These are phyloP conservation scores for Melastoma malabathricum DNA, from an alignment of 345 rosid genomes.

Conservation along the genomic window DNA sequence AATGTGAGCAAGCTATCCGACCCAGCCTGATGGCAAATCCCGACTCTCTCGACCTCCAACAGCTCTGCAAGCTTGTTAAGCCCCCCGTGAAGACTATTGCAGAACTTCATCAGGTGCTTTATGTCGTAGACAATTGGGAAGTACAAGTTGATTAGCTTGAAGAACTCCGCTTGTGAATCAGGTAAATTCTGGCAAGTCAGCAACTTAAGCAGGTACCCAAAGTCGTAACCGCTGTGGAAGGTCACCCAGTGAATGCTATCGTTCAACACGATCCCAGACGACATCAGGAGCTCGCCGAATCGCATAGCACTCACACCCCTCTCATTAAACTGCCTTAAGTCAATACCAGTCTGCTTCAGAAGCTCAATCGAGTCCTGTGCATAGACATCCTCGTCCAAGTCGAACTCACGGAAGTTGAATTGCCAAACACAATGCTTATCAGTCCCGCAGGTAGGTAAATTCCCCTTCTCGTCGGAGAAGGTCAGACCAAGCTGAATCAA, in stretches of 20 bases:
- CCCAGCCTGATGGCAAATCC: slow-evolving; percentile 78
- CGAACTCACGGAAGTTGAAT: slow-evolving; percentile 61
- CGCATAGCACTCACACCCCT: slow-evolving; percentile 45
- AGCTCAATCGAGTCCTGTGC: slow-evolving; percentile 63
- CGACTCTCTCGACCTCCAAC: slow-evolving; percentile 70
- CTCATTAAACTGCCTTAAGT: slow-evolving; percentile 41
- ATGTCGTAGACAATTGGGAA: slow-evolving; percentile 64
- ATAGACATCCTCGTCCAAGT: slow-evolving; percentile 38
- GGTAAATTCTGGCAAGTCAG: slow-evolving; percentile 57
- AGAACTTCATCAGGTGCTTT: slow-evolving; percentile 74
- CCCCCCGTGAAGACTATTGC: slow-evolving; percentile 79
- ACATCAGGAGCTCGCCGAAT: slow-evolving; percentile 69
- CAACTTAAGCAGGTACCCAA: slow-evolving; percentile 74
- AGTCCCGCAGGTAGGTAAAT: slow-evolving; percentile 61
- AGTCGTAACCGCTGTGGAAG: slow-evolving; percentile 76
- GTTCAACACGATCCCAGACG: slow-evolving; percentile 70
- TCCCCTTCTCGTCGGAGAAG: slow-evolving; percentile 56
- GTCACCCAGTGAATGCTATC: slow-evolving; percentile 66
- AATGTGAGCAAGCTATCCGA: slow-evolving; percentile 80
- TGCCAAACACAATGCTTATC: slow-evolving; percentile 70
- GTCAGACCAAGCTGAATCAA: slow-evolving; percentile 70
- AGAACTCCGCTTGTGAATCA: slow-evolving; percentile 40
- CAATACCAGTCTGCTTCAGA: slow-evolving; percentile 54
- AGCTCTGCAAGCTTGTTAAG: slow-evolving; percentile 69
- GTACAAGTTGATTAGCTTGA: slow-evolving; percentile 41